These are phyloP conservation scores for Botrytis hyacinthi DNA, from an alignment of 2,329 filamentous ascomycete genomes.

Conservation along the genomic window DNA sequence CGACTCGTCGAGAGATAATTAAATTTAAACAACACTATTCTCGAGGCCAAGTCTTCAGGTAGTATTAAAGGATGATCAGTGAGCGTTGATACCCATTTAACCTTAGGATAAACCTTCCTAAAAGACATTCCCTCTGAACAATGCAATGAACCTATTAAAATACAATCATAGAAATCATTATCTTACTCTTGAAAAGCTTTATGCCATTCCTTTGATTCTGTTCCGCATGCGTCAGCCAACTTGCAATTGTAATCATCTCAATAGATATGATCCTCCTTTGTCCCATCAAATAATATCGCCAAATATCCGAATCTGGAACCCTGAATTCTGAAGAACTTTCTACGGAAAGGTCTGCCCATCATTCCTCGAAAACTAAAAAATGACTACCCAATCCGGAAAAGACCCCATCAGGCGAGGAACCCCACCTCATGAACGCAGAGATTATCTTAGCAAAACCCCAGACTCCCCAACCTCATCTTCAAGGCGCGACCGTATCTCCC, in stretches of 20 bases:
- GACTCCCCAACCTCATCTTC: background rate
- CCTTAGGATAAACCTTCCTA: background rate
- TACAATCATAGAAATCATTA: background rate
- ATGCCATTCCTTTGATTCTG: background rate
- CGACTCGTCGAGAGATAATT: background rate
- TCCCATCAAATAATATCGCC: background rate
- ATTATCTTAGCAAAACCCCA: background rate
- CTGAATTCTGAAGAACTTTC: no score
- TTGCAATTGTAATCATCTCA: background rate
- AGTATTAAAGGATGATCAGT: background rate
- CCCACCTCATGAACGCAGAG: background rate
- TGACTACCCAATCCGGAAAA: background rate
- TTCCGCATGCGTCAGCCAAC: background rate
- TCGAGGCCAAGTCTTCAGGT: background rate
- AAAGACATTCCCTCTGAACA: background rate
- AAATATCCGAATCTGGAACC: background rate
- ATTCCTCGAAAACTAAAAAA: background rate
- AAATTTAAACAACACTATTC: background rate
- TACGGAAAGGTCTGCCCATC: no score
- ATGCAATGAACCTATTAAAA: background rate
- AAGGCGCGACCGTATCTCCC: background rate
- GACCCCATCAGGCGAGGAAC: no score
- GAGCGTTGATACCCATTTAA: background rate
- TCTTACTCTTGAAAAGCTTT: background rate
- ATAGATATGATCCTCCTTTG: background rate